phyloP scores from a whole-genome alignment of 768 basidiomycete genomes.

The Thelephora ganbajun region DNA sequence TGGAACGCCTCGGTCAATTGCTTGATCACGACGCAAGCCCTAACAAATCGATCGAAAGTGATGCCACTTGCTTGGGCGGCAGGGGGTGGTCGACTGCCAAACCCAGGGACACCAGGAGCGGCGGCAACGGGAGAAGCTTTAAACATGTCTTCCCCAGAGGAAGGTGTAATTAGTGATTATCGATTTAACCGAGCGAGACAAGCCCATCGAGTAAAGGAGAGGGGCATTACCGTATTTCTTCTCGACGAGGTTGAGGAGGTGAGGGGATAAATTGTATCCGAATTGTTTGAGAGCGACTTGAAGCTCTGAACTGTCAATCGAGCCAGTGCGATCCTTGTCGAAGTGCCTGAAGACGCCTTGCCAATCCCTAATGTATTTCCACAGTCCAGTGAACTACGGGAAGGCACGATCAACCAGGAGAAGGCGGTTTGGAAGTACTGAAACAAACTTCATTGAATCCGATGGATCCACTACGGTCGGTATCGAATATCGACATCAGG shows the following conservation, averaged over 20 bases:
- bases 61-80: slow-evolving; percentile 39
- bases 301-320: slow-evolving; percentile 61
- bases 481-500: slow-evolving; percentile 73
- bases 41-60: slow-evolving; percentile 77
- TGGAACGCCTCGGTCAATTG: slow-evolving; percentile 64
- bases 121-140: slow-evolving; percentile 34
- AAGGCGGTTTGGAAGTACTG: slow-evolving; percentile 1
- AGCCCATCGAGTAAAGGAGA: neutral
- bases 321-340: slow-evolving; percentile 71
- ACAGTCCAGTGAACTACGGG: slow-evolving; percentile 54
- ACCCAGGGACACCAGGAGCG: slow-evolving; percentile 1
- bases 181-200: neutral
- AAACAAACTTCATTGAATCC: slow-evolving; percentile 56
- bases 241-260: slow-evolving; percentile 49
- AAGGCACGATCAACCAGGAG: neutral
- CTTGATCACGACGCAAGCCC: slow-evolving; percentile 73
- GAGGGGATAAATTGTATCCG: slow-evolving; percentile 63
- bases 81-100: slow-evolving; percentile 3
- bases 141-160: slow-evolving; percentile 31
- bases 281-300: slow-evolving; percentile 58
- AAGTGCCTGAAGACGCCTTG: slow-evolving; percentile 75
- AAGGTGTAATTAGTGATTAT: slow-evolving; percentile 19
- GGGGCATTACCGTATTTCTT: slow-evolving; percentile 63
- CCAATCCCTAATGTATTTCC: slow-evolving; percentile 85
- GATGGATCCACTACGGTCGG: slow-evolving; percentile 65